Evolutionary conservation across 495 filamentous ascomycete genomes (phyloP), one percentile per base, ranked within the genome.

Genomic region (Annulohypoxylon maeteangense): DNA sequence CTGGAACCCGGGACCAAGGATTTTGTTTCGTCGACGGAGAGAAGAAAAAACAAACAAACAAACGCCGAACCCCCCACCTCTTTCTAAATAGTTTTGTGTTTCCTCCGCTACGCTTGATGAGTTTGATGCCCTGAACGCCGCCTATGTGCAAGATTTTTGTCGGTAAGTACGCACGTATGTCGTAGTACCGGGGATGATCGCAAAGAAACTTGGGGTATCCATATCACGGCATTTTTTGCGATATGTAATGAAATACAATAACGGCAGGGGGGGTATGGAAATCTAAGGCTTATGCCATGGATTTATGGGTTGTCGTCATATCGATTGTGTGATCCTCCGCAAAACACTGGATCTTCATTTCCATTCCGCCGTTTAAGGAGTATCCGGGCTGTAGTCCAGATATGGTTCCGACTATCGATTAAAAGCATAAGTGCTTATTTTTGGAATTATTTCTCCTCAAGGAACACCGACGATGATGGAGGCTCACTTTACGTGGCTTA

Each of bases 101-200:
- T 29, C 42, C 10, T 25, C 45, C 47, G 23, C 23, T 29, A 29
- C 27, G 27, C 27, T 29, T 6, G 11, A 53, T 59, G 22, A 42
- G 34, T 25, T 25, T 27, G 31, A 55, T 67, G 45, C 63, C 54
- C 44, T 60, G 11, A 67, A 67, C 63, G 63, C 63, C 63, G 63
- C 55, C 63, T 51, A 50, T 67, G 63, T 67, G 55, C 31, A 67
- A 55, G 45, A 23, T n/a, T n/a, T 60, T 42, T 57, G 29, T 57
- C 18, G 18, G 62, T 55, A 11, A 7, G 38, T 6, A 32, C 10
- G 25, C 34, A 31, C 47, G 36, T 47, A 29, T 42, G 10, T 23
- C 2, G 61, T 29, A 11, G 48, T 25, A 38, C 11, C n/a, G 14
- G 27, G 25, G 36, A 27, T 57, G 38, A 31, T 18, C 53, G 14